Evolutionary conservation across 139 green algal species (phyloP), one percentile per base, ranked within the genome.

Genomic region (Micromonas pusilla): DNA sequence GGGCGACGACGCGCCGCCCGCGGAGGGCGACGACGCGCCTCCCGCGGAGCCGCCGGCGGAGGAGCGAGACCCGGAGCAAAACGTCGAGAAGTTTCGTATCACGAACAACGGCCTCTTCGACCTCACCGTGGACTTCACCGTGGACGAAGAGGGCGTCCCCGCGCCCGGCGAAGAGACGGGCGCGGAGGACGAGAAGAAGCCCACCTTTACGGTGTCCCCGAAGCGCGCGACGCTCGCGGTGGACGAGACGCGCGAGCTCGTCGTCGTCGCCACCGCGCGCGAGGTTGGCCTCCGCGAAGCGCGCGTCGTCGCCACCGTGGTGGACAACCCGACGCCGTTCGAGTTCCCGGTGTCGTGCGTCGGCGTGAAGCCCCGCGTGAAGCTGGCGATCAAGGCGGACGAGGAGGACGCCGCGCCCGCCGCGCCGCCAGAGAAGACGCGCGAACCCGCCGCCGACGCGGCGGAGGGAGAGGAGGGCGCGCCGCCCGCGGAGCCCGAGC

Each of bases 61-160:
- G 0, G 31, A 66, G 0, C 84, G 91, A 52, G 82, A 82, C 3
- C 86, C 89, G 54, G n/a, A n/a, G n/a, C n/a, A n/a, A n/a, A 86
- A 94, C 80, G 85, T 74, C 0, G 84, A 85, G 37, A 83, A 83
- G 76, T 75, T 94, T 30, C 84, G 88, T 54, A 92, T 94, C 85
- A 91, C 86, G 32, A 94, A 94, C 86, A 90, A 87, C 79, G 90
- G 90, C 31, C 77, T 91, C 38, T 93, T 93, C 72, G 80, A 88
- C 45, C 67, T 88, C 36, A 72, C 87, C 37, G 87, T 88, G 0
- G 75, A 85, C 52, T 92, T 91, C 77, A 72, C 28, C 23, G 53
- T 6, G 45, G 78, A 83, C 64, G 79, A 45, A 0, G 78, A 79
- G 39, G 23, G 1, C 65, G 30, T 54, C 31, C 23, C 31, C n/a